Evolutionary conservation across 2,329 filamentous ascomycete species (phyloP), one percentile per base, ranked within the genome.

Genomic region (Talaromyces sp.): DNA sequence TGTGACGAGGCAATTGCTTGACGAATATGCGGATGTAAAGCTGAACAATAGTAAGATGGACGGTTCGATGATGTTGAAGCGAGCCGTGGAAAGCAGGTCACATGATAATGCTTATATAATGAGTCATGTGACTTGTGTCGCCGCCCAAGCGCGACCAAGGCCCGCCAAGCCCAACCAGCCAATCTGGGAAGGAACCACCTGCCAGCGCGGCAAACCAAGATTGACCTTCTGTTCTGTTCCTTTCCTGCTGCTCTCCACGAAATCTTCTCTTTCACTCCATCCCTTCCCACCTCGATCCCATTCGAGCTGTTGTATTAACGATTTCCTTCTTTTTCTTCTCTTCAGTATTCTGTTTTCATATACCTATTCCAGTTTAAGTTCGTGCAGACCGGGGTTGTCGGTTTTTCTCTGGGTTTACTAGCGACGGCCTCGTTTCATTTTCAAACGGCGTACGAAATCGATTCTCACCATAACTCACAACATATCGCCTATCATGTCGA

Each of bases 401-500:
- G 22, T 50, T 50, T 54, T 45, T 39, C 43, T 37, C 43, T 61
- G 64, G 67, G n/a, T 56, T 39, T 37, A 56, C 52, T 52, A 37
- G 52, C 52, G 50, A 54, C 50, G 33, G 52, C 52, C 27, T 37
- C 52, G n/a, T 37, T 56, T 19, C 47, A 54, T 37, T 59, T 60
- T 27, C 58, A 43, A 43, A n/a, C 37, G 57, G 27, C 58, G 60
- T 47, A 54, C 52, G 43, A 57, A 63, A 37, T 57, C 35, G 19
- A n/a, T 61, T 22, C 54, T 66, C 65, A 49, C 65, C 62, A 41
- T 63, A 41, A 31, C 67, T 66, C 68, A 68, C 64, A 68, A 68
- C 71, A 63, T 68, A 69, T 69, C 70, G 67, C 67, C 68, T 70
- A 74, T 62, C 66, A 82, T 82, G 80, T 80, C 78, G 60, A 79